Base-by-base conservation (phyloP, 2,329 filamentous ascomycete species). In the Botrytis porri region DNA sequence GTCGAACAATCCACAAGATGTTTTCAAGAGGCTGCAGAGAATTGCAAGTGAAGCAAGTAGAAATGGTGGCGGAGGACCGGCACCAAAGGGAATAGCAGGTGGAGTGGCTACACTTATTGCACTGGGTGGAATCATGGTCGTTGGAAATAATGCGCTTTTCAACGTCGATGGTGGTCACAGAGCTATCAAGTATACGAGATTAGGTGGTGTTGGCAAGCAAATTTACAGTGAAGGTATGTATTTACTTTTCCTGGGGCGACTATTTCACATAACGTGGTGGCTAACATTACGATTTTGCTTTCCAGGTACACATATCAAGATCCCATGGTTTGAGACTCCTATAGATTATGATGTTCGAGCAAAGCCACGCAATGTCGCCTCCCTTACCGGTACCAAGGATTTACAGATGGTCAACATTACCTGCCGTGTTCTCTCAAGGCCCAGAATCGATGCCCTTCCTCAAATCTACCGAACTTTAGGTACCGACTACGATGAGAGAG, bases 381-480 rank as follows among this genome's bases (percentile, higher is more conserved):
- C 96, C 77, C 89, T 99, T 77, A 99, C 96, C 74, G 96, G 96
- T 79, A 99, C 96, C 81, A 99, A 99, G 88, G 96, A 99, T 84
- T 86, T 99, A 84, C 96, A 99, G 87, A 99, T 99, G 96, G 96
- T 98, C 82, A 99, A 99, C 89, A 98, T 99, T 82, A 99, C 95
- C 81, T 99, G 96, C 85, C 95, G 96, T 93, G 96, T 99, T 74
- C 93, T 99, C 70, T 98, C 95, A 74, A 88, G 94, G 79, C 96
- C 96, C 73, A 90, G 94, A 73, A 86, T 99, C 80, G 90, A 93
- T 77, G 93, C 95, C 45, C 89, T 99, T 60, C 96, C 96, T 29
- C 94, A 97, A 85, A 99, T 99, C 81, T 99, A 98, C 88, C 89
- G 96, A 77, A 99, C 96, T 1, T 88, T 99, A 51, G 96, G 96